phyloP scores from a whole-genome alignment of 1,284 basidiomycete species.

The Ustilago bromivora region DNA sequence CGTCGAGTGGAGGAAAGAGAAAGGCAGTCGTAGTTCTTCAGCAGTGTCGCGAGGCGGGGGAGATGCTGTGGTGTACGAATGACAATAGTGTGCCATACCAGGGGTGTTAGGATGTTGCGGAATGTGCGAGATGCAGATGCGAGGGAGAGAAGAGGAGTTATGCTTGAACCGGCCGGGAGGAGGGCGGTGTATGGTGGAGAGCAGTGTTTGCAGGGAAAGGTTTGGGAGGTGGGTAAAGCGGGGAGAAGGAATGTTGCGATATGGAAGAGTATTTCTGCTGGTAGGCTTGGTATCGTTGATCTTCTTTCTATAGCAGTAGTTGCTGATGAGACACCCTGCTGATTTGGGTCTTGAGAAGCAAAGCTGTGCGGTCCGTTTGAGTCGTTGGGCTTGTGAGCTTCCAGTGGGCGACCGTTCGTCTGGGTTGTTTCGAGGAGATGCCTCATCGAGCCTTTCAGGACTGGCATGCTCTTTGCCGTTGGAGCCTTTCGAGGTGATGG shows the following conservation, averaged over 20 bases:
- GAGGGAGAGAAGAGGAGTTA: constrained; percentile 13
- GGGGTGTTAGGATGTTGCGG: constrained; percentile 19
- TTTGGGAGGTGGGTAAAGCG: not conserved
- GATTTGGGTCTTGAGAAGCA: not conserved
- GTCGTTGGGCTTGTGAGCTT: not conserved
- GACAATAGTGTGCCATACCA: constrained; percentile 33
- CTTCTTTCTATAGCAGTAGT: not conserved
- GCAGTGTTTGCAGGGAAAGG: constrained; percentile 16
- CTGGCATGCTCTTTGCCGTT: not conserved
- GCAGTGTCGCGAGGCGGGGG: constrained; percentile 15
- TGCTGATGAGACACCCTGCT: not conserved
- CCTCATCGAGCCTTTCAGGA: not conserved
- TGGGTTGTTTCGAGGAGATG: not conserved
- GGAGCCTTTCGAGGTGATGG: not conserved
- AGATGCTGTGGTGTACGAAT: constrained; percentile 35
- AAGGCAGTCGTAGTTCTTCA: constrained; percentile 27
- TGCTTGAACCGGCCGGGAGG: not conserved
- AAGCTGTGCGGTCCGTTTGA: not conserved
- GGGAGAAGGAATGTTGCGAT: constrained; percentile 17
- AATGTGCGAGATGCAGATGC: constrained; percentile 14
- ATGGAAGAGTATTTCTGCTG: constrained; percentile 31
- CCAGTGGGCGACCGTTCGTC: not conserved
- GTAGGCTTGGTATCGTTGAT: constrained; percentile 12
- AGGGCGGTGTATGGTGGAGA: not conserved
- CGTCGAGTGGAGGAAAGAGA: constrained; percentile 6